Conservation (phyloP, 352 stramenopile genomes). For the Phytopythium ostracodes region DNA sequence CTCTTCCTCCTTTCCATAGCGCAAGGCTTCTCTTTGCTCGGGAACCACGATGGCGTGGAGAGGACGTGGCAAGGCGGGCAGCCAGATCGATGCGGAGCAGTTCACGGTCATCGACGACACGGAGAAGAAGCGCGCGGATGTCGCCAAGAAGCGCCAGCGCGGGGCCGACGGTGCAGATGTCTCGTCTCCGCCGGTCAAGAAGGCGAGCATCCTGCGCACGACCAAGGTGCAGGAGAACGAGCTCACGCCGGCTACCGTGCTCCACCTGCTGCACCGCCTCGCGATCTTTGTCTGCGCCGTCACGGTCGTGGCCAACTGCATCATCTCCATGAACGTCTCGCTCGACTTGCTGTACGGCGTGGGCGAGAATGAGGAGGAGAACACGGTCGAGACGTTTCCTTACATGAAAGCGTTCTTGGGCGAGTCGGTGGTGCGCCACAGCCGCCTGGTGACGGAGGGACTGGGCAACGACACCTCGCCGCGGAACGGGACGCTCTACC, state of each 20-base stretch:
- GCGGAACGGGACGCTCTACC: slow-evolving; percentile 34
- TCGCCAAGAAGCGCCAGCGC: not conserved
- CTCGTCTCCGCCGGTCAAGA: not conserved
- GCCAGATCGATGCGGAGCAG: not conserved
- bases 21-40: too few relatives aligned
- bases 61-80: not conserved
- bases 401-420: not conserved
- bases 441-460: slow-evolving; percentile 21
- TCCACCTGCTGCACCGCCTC: not conserved
- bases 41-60: too few relatives aligned
- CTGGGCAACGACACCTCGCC: slow-evolving; percentile 20
- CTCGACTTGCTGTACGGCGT: slow-evolving; percentile 1
- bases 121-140: not conserved
- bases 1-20: too few relatives aligned
- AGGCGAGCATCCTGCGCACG: not conserved
- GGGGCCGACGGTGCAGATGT: not conserved
- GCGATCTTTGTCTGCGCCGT: slow-evolving; percentile 3
- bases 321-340: slow-evolving; percentile 3
- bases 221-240: not conserved
- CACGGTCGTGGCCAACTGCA: slow-evolving; percentile 4
- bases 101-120: slow-evolving; percentile 1
- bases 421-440: slow-evolving; percentile 15
- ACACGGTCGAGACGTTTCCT: too few relatives aligned
- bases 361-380: too few relatives aligned
- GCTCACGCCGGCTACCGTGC: not conserved